These are phyloP conservation scores for Austroboletus novae-zelandiae DNA, from an alignment of 1,284 basidiomycete genomes.

Conservation along the genomic window DNA sequence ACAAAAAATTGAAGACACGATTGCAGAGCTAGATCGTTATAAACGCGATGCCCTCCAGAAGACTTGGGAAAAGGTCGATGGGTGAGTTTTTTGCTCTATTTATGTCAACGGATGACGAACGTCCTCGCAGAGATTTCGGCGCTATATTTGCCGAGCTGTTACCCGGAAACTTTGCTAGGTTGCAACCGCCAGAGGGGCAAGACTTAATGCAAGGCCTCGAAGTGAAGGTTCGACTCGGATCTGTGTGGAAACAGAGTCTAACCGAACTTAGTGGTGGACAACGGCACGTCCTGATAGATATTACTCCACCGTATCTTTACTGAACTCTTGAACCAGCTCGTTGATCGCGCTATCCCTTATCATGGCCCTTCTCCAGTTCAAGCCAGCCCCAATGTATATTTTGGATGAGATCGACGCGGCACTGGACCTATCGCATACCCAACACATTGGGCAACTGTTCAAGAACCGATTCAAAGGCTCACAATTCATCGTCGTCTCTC, in stretches of 20 bases:
- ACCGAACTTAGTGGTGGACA: conserved; percentile 98
- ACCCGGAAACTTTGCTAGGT: conserved; percentile 95
- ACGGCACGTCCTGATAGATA: too few species aligned
- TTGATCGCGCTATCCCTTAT: conserved; percentile 96
- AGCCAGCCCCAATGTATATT: conserved; percentile 99
- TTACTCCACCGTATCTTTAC: not conserved
- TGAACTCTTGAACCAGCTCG: conserved; percentile 54
- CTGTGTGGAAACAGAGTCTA: conserved; percentile 96
- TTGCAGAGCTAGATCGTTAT: conserved; percentile 90
- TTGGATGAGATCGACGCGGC: conserved; percentile 98
- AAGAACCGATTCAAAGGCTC: conserved; percentile 96
- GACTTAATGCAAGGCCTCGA: conserved; percentile 95
- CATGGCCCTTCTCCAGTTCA: conserved; percentile 98
- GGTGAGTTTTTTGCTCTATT: conserved; percentile 47
- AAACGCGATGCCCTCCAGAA: conserved; percentile 92
- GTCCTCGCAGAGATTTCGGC: conserved; percentile 80
- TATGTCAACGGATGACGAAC: conserved; percentile 1
- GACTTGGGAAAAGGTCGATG: conserved; percentile 96
- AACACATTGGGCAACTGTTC: conserved; percentile 97
- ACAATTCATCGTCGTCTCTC: conserved; percentile 96
- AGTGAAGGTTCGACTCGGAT: conserved; percentile 93
- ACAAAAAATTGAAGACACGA: conserved; percentile 93
- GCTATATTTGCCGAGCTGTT: conserved; percentile 94
- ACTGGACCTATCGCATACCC: conserved; percentile 92
- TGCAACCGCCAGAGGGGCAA: conserved; percentile 91